Percentiles rank a stretch among this genome's conserved stretches.
Evolutionary conservation across 805 yeast species (phyloP).

Genomic region (Metschnikowia rubicola): DNA sequence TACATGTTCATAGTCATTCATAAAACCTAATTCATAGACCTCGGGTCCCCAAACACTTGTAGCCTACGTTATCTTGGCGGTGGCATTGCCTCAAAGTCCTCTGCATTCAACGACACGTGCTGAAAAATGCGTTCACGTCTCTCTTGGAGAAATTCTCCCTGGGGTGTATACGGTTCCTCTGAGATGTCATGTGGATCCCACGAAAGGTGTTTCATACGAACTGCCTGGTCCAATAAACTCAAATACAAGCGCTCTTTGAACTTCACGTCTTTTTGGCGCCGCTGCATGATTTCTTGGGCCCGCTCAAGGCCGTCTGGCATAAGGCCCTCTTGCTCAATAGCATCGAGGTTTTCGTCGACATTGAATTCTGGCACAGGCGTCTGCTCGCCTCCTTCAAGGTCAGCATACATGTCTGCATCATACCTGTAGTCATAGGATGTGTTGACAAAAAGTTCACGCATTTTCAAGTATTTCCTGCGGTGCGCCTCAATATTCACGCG

Average conservation of each 20-base stretch:
- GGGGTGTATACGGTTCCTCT: neutral
- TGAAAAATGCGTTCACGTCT: constrained; percentile 2
- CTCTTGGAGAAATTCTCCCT: neutral
- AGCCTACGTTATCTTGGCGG: too few relatives aligned
- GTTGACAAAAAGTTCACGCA: constrained; percentile 26
- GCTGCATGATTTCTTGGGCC: constrained; percentile 1
- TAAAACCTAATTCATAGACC: neutral
- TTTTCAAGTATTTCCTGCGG: constrained; percentile 19
- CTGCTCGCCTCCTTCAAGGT: constrained; percentile 3
- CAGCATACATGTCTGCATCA: constrained; percentile 16
- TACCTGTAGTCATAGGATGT: constrained; percentile 27
- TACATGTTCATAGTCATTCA: neutral
- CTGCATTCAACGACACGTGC: neutral
- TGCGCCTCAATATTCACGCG: constrained; percentile 8
- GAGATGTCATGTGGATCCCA: neutral
- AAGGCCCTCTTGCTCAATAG: constrained; percentile 6
- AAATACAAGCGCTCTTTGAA: constrained; percentile 10
- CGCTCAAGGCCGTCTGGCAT: neutral
- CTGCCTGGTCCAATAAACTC: constrained; percentile 9
- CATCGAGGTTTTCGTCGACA: constrained; percentile 9
- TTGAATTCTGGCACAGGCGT: constrained; percentile 12
- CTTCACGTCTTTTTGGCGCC: neutral
- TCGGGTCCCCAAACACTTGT: too few relatives aligned
- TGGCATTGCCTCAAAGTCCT: neutral
- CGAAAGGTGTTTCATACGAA: constrained; percentile 6